These are phyloP conservation scores for Thermomucor indicae-seudaticae DNA, from an alignment of 371 early-diverging fungal species.

Conservation along the genomic window DNA sequence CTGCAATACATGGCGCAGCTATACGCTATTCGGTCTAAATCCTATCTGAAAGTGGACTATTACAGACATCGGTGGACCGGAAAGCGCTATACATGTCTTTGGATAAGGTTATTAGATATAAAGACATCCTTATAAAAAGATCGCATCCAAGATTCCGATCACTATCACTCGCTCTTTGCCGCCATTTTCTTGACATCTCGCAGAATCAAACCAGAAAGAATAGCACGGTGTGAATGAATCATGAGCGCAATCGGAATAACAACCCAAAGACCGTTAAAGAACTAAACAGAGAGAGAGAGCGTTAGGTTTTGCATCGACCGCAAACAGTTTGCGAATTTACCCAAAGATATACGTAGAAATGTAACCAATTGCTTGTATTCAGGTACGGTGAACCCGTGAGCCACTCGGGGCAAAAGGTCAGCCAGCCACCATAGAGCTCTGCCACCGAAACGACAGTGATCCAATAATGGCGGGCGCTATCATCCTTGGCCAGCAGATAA, in stretches of 20 bases:
- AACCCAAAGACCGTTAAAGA: constrained; percentile 36
- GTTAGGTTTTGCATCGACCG: too few species aligned
- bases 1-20: too few species aligned
- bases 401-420: constrained; percentile 36
- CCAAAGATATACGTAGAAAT: constrained; percentile 21
- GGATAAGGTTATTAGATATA: too few species aligned
- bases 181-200: too few species aligned
- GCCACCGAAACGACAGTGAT: constrained; percentile 22
- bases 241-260: constrained; percentile 20
- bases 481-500: constrained; percentile 11
- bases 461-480: constrained; percentile 21
- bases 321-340: constrained; percentile 16
- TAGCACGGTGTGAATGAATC: constrained; percentile 9
- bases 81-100: too few species aligned
- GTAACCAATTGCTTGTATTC: constrained; percentile 22
- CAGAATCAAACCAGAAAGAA: too few species aligned
- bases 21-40: too few species aligned
- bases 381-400: constrained; percentile 18
- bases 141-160: too few species aligned
- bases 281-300: constrained; percentile 9
- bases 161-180: too few species aligned
- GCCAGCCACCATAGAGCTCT: constrained; percentile 33
- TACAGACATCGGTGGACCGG: too few species aligned
- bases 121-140: too few species aligned
- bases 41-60: too few species aligned